Evolutionary conservation across 2,329 filamentous ascomycete genomes (phyloP).

Genomic region (Neophaeococcomyces mojaviensis): DNA sequence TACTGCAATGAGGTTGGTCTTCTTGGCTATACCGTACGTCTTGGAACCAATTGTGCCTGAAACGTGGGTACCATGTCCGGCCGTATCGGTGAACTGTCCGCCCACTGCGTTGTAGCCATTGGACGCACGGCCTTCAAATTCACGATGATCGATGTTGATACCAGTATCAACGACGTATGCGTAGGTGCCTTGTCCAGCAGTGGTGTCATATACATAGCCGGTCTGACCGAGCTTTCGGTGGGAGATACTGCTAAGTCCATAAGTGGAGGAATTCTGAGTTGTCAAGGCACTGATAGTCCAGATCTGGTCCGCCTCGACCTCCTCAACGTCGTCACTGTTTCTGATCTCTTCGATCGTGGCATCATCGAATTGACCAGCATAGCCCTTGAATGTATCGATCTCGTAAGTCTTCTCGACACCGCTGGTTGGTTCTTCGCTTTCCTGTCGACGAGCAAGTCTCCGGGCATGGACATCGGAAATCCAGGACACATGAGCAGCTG

Average conservation of each 20-base stretch:
- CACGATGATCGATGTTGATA: constrained; percentile 28
- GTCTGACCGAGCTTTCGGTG: constrained; percentile 20
- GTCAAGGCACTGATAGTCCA: constrained; percentile 7
- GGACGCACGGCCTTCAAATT: constrained; percentile 32
- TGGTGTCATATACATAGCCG: constrained; percentile 31
- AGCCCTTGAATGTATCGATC: constrained; percentile 37
- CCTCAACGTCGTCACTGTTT: constrained; percentile 25
- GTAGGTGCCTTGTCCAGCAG: constrained; percentile 30
- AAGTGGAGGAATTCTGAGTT: constrained; percentile 25
- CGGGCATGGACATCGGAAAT: constrained; percentile 31
- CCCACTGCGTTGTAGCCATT: constrained; percentile 29
- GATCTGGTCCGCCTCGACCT: constrained; percentile 5
- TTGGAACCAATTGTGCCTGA: constrained; percentile 31
- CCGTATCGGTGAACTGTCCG: constrained; percentile 19
- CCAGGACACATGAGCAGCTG: constrained; percentile 30
- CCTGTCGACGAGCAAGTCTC: constrained; percentile 31
- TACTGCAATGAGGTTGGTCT: constrained; percentile 37
- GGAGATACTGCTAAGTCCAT: constrained; percentile 32
- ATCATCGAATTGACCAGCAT: constrained; percentile 39
- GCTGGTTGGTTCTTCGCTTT: constrained; percentile 9
- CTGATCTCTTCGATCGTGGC: constrained; percentile 35
- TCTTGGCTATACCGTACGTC: constrained; percentile 33
- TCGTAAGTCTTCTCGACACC: constrained; percentile 38
- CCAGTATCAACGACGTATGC: constrained; percentile 35
- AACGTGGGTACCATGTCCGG: constrained; percentile 35